These are phyloP conservation scores for Neurospora tetraspora DNA, from an alignment of 495 filamentous ascomycete genomes.

Conservation along the genomic window DNA sequence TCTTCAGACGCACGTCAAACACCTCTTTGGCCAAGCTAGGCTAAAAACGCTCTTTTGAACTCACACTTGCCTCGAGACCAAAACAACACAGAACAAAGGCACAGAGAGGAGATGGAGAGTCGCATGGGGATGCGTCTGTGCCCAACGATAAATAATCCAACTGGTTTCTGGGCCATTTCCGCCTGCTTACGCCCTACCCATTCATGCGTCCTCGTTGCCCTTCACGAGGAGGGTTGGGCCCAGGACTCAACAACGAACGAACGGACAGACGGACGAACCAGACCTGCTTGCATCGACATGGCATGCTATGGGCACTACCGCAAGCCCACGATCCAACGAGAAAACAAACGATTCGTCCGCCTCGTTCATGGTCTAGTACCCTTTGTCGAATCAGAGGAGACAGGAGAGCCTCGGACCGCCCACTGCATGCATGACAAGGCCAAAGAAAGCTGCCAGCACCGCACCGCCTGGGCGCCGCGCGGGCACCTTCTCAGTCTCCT, in stretches of 20 bases:
- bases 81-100: too few relatives aligned
- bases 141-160: not conserved
- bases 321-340: not conserved
- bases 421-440: conserved; percentile 15
- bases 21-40: not conserved
- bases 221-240: not conserved
- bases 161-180: not conserved
- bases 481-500: not conserved
- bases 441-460: conserved; percentile 11
- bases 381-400: conserved; percentile 11
- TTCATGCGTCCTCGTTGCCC: not conserved
- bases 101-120: not conserved
- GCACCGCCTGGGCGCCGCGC: not conserved
- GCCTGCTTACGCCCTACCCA: not conserved
- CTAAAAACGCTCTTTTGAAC: not conserved
- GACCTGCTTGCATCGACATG: not conserved
- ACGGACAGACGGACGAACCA: not conserved
- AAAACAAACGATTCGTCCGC: not conserved
- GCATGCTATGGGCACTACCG: not conserved
- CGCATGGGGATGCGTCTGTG: not conserved
- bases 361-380: not conserved
- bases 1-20: not conserved
- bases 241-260: not conserved
- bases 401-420: not conserved
- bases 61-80: not conserved